These are phyloP conservation scores for Lathyrus sativus DNA, from an alignment of 306 rosid genomes.

Conservation along the genomic window DNA sequence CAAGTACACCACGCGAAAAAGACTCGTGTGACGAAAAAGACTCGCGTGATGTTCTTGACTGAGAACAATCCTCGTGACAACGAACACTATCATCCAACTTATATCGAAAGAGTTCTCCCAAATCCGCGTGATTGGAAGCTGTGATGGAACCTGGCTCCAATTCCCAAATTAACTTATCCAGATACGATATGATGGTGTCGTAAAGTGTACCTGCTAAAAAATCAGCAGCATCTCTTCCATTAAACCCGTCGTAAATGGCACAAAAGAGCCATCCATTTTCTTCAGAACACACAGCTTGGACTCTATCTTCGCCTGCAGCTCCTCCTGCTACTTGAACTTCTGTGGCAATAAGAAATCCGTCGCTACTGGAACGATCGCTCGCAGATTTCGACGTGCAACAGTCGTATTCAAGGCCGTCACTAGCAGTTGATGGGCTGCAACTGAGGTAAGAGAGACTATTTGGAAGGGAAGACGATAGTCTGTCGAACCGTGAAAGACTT, in stretches of 20 bases:
- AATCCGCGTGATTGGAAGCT: slow-evolving; percentile 36
- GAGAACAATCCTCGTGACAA: slow-evolving; percentile 38
- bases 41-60: slow-evolving; percentile 20
- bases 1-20: slow-evolving; percentile 66
- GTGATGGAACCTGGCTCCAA: slow-evolving; percentile 46
- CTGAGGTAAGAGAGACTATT: slow-evolving; percentile 77
- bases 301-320: slow-evolving; percentile 99
- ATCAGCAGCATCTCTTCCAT: slow-evolving; percentile 98
- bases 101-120: slow-evolving; percentile 46
- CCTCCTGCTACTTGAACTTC: slow-evolving; percentile 99
- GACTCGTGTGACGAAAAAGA: slow-evolving; percentile 50
- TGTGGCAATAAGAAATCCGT: slow-evolving; percentile 70
- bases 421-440: slow-evolving; percentile 76
- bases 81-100: slow-evolving; percentile 37
- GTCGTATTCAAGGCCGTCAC: slow-evolving; percentile 63
- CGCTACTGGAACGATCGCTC: slow-evolving; percentile 66
- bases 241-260: slow-evolving; percentile 95
- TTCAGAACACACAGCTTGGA: slow-evolving; percentile 98
- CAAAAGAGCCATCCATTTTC: slow-evolving; percentile 98
- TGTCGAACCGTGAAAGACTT: slow-evolving; percentile 69
- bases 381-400: slow-evolving; percentile 39
- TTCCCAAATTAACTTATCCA: slow-evolving; percentile 62
- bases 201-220: slow-evolving; percentile 94
- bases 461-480: slow-evolving; percentile 80
- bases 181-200: slow-evolving; percentile 73